Evolutionary conservation across 805 yeast species (phyloP), one percentile per base, ranked within the genome.

Genomic region (Candida stauntonica): DNA sequence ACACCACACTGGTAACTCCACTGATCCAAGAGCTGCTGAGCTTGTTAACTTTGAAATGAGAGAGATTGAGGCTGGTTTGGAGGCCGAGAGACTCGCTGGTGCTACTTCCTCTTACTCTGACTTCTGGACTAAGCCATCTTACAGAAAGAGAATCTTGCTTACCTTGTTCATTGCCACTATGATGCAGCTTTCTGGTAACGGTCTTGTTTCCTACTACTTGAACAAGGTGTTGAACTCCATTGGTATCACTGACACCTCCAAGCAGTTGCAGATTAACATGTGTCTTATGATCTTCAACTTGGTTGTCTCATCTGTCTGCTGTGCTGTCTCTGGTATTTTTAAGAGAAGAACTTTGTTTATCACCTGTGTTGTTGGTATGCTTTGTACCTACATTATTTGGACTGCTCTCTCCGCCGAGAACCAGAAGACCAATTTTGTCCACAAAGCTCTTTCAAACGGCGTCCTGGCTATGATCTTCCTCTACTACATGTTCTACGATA

Each of bases 381-480:
- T 62, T 31, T 23, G 57, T 5, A 45, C 62, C 31, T 70, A 54
- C 51, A 50, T 64, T n/a, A 54, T 67, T 35, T 67, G 72, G 68
- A 72, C 77, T 0, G 51, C 55, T 2, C 52, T 68, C 19, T 70
- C 79, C 16, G 77, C 77, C 3, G 46, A 63, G 20, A 67, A 66
- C 51, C 68, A 63, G 43, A 52, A 70, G 45, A 49, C 61, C 19
- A 42, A 64, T 46, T 68, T 65, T 47, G 49, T 57, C 35, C 57
- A 70, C 39, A 65, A 68, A 41, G 17, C 57, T 3, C 51, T 64
- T 26, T 69, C 67, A 26, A 57, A 60, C 35, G 78, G 73, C 39
- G 75, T 70, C n/a, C 58, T 66, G 42, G 73, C 73, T 5, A 67
- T 73, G 70, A 67, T 73, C 33, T 73, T 70, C 64, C 49, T 72